Evolutionary conservation across 2,329 filamentous ascomycete genomes (phyloP).

Genomic region (Colletotrichum sojae): DNA sequence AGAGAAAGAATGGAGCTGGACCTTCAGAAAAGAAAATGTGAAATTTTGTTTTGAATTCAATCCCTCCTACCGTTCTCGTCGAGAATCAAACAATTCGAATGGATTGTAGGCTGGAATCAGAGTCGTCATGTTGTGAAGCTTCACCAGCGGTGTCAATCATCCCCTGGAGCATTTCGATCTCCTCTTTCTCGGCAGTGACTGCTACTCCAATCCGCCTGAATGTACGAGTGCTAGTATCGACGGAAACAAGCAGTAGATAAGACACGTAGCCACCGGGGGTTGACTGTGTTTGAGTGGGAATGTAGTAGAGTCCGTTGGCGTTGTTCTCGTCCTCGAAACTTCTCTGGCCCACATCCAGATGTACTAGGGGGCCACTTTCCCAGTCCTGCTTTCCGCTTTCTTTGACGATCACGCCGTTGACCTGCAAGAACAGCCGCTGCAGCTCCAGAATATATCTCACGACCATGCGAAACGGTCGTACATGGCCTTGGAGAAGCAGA

Average conservation of each 20-base stretch:
- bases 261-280: background rate
- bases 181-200: constrained; percentile 1
- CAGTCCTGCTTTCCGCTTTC: background rate
- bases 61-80: background rate
- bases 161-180: background rate
- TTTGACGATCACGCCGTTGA: background rate
- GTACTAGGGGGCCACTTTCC: background rate
- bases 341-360: background rate
- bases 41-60: background rate
- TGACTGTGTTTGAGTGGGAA: background rate
- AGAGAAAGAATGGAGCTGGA: too few species aligned
- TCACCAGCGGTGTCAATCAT: too few species aligned
- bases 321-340: constrained; percentile 14
- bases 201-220: constrained; percentile 24
- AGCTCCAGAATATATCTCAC: background rate
- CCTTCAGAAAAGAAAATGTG: too few species aligned
- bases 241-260: background rate
- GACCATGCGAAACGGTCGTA: constrained; percentile 3
- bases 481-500: background rate
- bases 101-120: background rate
- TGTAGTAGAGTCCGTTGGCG: background rate
- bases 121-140: background rate
- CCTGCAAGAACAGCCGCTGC: background rate
- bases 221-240: background rate
- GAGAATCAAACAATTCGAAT: background rate